Base-by-base conservation (phyloP, 2,329 filamentous ascomycete genomes). In the Westerdykella aurantiaca region DNA sequence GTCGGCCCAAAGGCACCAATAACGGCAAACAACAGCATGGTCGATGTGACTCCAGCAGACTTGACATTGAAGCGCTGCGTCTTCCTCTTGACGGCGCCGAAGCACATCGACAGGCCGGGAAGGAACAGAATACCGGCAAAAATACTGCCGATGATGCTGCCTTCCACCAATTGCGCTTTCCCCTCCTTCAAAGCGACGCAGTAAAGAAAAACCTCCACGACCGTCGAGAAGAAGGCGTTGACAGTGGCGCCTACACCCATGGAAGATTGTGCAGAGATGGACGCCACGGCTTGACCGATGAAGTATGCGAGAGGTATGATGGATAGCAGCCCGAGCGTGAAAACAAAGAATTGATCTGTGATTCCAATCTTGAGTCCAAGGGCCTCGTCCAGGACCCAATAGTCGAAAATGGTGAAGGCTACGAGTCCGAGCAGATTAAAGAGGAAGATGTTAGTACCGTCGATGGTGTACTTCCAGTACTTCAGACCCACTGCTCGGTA, bases 401-500 rank as follows among this genome's bases (percentile, higher is more conserved):
- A 97, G 72, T 98, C 93, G 52, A 95, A 81, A 50, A 98, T 94
- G 60, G 91, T 86, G 62, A 98, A 96, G 18, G 87, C 72, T n/a
- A 98, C 93, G 14, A 98, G 80, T 11, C 82, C 85, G 72, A 97
- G 88, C 45, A 98, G 79, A 66, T 98, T 98, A 74, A 98, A 96
- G 53, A 98, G 81, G 71, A 98, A 97, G 63, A 98, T 95, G 70
- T 98, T 98, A 48, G 93, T 98, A 43, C 93, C 94, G 63, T 98
- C 93, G 46, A 98, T 77, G 4, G 93, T 98, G 70, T 98, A 98
- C 71, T 98, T 98, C 91, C 94, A 98, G 73, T 98, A 98, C 67
- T 91, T 91, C 54, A 82, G 76, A 11, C 93, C 93, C 11, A 94
- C 91, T 35, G 93, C 93, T 46, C 94, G 86, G 70, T 98, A 98